These are phyloP conservation scores for Penicillium sp. DNA, from an alignment of 2,329 filamentous ascomycete genomes.

Conservation along the genomic window DNA sequence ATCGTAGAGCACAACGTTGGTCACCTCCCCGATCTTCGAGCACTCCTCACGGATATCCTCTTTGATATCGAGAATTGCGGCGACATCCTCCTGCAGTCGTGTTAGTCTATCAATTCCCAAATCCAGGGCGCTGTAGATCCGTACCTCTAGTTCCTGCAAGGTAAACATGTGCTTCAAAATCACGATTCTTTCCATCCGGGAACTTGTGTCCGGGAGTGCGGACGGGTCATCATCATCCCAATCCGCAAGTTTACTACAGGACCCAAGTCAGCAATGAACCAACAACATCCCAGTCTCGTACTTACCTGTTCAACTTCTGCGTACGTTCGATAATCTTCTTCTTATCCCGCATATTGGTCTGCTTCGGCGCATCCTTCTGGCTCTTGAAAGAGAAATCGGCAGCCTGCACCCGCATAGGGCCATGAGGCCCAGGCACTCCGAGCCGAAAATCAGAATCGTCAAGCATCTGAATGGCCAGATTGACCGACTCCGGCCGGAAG, in stretches of 20 bases:
- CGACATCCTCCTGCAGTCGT: constrained; percentile 60
- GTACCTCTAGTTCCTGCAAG: constrained; percentile 67
- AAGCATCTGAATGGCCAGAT: constrained; percentile 54
- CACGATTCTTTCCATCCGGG: constrained; percentile 70
- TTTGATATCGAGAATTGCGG: constrained; percentile 81
- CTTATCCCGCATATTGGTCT: constrained; percentile 62
- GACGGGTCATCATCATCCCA: constrained; percentile 87
- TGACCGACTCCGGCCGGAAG: constrained; percentile 90
- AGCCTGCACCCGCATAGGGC: constrained; percentile 71
- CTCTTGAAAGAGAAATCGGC: constrained; percentile 92
- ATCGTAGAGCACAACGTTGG: constrained; percentile 87
- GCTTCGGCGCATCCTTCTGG: constrained; percentile 59
- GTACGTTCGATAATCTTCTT: constrained; percentile 88
- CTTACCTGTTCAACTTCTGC: constrained; percentile 70
- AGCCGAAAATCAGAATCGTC: constrained; percentile 65
- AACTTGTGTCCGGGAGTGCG: constrained; percentile 52
- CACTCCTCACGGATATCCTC: constrained; percentile 91
- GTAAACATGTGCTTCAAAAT: constrained; percentile 94
- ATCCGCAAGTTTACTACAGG: constrained; percentile 72
- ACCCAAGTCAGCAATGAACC: constrained; percentile 13
- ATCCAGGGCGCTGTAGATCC: not conserved
- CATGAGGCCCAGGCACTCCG: constrained; percentile 48
- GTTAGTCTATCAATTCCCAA: constrained; percentile 17
- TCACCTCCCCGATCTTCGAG: constrained; percentile 76
- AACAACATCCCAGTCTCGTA: not conserved